A percentile compares a stretch with the other conserved stretches of the same genome.
Evolutionary conservation across 176 grass and related monocot species (phyloP).

Genomic region (Oryza officinalis): DNA sequence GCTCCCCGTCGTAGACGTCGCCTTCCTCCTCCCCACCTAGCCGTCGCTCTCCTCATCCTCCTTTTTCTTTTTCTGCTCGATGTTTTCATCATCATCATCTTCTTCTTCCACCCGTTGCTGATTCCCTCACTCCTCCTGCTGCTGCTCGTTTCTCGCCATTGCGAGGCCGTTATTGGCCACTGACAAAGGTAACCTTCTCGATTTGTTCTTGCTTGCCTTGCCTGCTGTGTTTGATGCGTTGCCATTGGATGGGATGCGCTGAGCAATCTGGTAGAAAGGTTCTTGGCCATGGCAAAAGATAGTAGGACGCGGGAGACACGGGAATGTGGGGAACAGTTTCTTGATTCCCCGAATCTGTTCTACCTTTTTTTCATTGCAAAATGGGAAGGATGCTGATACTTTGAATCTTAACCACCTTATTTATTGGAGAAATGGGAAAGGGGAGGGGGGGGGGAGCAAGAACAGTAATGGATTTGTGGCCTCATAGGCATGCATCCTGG

Average conservation of each 20-base stretch:
- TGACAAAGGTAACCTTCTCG: neutral
- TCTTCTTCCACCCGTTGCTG: neutral
- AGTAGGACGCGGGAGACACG: neutral
- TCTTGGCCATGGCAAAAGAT: neutral
- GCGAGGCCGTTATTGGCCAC: constrained; percentile 17
- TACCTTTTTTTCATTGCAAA: neutral
- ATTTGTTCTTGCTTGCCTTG: constrained; percentile 6
- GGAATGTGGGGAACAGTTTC: constrained; percentile 4
- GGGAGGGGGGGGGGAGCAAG: neutral
- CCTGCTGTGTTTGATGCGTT: neutral
- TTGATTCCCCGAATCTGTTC: constrained; percentile 25
- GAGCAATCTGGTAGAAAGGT: neutral
- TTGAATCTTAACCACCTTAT: constrained; percentile 26
- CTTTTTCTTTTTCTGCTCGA: neutral
- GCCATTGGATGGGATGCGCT: neutral
- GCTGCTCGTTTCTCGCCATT: constrained; percentile 16
- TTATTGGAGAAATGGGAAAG: neutral
- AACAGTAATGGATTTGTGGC: neutral
- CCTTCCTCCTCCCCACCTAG: constrained; percentile 9
- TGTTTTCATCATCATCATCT: neutral
- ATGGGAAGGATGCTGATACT: neutral
- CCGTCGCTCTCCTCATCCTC: constrained; percentile 21
- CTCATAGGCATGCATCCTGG: neutral
- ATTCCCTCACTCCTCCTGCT: constrained; percentile 1
- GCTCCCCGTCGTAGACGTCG: constrained; percentile 50